Evolutionary conservation across 1,284 basidiomycete genomes (phyloP), one percentile per base, ranked within the genome.

Genomic region (Ceratobasidium sp.): DNA sequence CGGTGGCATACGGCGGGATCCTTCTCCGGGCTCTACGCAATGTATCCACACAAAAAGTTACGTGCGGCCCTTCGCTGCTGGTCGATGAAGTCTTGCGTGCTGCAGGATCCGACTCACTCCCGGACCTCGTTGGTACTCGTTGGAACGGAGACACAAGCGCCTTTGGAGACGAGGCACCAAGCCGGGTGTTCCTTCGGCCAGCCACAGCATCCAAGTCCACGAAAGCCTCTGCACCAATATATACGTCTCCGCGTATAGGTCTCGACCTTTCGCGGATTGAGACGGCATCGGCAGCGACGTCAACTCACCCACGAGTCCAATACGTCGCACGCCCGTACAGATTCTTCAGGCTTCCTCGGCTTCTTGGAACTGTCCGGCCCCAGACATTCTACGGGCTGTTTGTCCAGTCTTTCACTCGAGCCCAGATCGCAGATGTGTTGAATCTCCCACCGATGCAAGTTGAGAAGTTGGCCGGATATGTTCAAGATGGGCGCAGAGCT

Each of bases 41-140:
- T 45, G 75, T 82, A 2, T 79, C 82, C 3, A 83, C 84, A 75
- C 77, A 79, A 14, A 84, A 83, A 67, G 82, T 91, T 36, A 85
- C 89, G 57, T 90, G 88, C 0, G 91, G 91, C 0, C 91, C 91
- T 1, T 91, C 90, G 1, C 82, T 92, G 2, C 84, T 92, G 50
- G 91, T 92, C 6, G 90, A 92, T 77, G 86, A 90, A 76, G 78
- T 92, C 69, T n/a, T 92, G 23, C 82, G 82, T 14, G 79, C 83
- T 5, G 86, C 84, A 71, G 80, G 81, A 4, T 83, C 84, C 0
- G 50, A 79, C 3, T 80, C 77, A 50, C 85, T 92, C 60, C 61
- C 82, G 0, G 82, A 87, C 36, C 83, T 92, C 26, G 88, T 92
- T 12, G 78, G 82, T 9, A 77, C 80, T 9, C 82, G 82, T 74